Evolutionary conservation across 257 asterid species (phyloP), one percentile per base, ranked within the genome.

Genomic region (Scutellaria minor): DNA sequence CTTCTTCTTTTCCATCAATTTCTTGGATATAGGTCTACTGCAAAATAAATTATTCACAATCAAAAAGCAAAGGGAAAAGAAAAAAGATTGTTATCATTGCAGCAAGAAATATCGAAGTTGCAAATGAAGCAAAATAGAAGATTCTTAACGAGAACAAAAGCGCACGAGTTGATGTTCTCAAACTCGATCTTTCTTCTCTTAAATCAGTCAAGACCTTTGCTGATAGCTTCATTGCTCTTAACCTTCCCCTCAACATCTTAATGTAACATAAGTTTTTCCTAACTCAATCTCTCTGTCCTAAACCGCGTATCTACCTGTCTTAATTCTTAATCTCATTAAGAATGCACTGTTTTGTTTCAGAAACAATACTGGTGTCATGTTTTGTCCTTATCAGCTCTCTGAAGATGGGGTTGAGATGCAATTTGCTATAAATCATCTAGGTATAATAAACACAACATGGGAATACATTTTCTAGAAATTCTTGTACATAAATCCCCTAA

Each of bases 291-390:
- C 18, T n/a, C 4, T 12, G 14, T 61, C 50, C 39, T 40, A 40
- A 47, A 40, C 9, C 14, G 12, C 10, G 39, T 7, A 6, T 3
- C n/a, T 55, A 4, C 9, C 6, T 20, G 41, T n/a, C n/a, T n/a
- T n/a, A n/a, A n/a, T n/a, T 41, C 41, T 62, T 31, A 45, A 59
- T 47, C 37, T 18, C 3, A 60, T 41, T 46, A 6, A 46, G 37
- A 35, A 24, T 31, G 46, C 9, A 31, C 22, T 35, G 62, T 41
- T 64, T 40, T 37, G n/a, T 64, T 78, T 6, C 89, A 94, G 99
- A 87, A 95, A 92, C 83, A 95, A 95, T 85, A 98, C 96, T 39
- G 98, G 99, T 1, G 78, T 91, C 63, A 92, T 95, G 98, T 88
- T 87, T 75, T 88, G 95, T 62, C 98, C 98, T 9, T 91, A 60